Percentiles rank a stretch among this genome's conserved stretches.
Evolutionary conservation across 148 eudicot species (phyloP).

Genomic region (Diospyros kaki): DNA sequence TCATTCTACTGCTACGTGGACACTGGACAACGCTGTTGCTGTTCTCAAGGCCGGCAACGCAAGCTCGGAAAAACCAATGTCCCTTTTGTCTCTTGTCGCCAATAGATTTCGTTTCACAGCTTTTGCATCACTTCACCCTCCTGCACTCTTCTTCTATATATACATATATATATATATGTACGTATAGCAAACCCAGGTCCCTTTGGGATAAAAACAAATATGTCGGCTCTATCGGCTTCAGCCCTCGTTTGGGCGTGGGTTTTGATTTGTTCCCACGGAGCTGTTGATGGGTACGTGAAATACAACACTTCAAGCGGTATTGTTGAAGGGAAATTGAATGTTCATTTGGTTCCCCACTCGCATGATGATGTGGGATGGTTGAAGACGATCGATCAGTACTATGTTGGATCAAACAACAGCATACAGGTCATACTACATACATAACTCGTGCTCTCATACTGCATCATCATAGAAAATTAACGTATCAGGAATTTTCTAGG

Average conservation of each 20-base stretch:
- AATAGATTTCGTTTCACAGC: no score
- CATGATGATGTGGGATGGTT: slow-evolving; percentile 99
- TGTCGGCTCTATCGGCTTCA: slow-evolving; percentile 12
- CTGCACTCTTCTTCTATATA: no score
- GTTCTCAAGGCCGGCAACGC: no score
- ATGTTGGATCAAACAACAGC: slow-evolving; percentile 68
- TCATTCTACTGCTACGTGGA: no score
- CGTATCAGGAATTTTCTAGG: not conserved
- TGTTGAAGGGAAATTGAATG: slow-evolving; percentile 78
- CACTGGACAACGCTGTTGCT: no score
- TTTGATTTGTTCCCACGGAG: slow-evolving; percentile 21
- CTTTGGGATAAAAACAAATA: not conserved
- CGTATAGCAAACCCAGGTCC: no score
- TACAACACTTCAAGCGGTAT: slow-evolving; percentile 52
- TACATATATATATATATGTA: no score
- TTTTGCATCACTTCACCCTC: no score
- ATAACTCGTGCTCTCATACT: no score
- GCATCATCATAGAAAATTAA: not conserved
- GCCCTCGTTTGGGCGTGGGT: slow-evolving; percentile 22
- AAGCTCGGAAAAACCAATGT: no score
- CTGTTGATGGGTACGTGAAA: slow-evolving; percentile 34
- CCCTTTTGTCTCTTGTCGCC: no score
- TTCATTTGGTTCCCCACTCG: slow-evolving; percentile 91
- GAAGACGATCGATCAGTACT: slow-evolving; percentile 97
- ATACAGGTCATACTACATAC: slow-evolving; percentile 52